These are phyloP conservation scores for Limonium bicolor DNA, from an alignment of 148 eudicot species.

Conservation along the genomic window DNA sequence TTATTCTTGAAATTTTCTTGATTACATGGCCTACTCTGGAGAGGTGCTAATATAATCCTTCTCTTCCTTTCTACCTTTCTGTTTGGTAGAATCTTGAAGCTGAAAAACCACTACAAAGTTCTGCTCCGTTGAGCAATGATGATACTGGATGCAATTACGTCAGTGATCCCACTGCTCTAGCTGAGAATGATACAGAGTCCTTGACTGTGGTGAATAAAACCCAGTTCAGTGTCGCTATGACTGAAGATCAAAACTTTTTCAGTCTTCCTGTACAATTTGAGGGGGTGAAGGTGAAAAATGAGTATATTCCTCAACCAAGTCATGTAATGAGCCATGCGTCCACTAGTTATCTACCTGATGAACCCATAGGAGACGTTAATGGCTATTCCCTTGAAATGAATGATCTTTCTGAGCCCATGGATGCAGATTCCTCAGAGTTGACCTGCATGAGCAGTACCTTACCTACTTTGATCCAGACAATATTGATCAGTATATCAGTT, in stretches of 20 bases:
- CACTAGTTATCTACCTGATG: constrained; percentile 37
- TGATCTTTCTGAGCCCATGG: constrained; percentile 35
- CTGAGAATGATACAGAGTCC: not conserved
- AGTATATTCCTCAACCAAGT: constrained; percentile 38
- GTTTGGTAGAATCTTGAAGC: too few species aligned
- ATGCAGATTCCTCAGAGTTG: constrained; percentile 26
- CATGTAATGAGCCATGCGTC: constrained; percentile 21
- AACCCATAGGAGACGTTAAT: constrained; percentile 21
- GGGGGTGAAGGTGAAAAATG: constrained; percentile 33
- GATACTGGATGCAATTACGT: too few species aligned
- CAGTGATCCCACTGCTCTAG: too few species aligned
- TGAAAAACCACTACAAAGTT: too few species aligned
- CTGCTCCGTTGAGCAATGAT: too few species aligned
- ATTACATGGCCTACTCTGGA: too few species aligned
- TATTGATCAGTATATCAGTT: constrained; percentile 19
- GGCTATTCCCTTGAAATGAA: constrained; percentile 43
- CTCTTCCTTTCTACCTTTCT: too few species aligned
- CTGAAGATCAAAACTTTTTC: constrained; percentile 19
- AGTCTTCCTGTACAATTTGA: constrained; percentile 22
- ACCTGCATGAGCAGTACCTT: constrained; percentile 36
- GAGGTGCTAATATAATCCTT: too few species aligned
- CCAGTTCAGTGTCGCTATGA: constrained; percentile 14
- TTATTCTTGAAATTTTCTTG: too few species aligned
- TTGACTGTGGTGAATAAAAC: constrained; percentile 15
- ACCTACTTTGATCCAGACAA: constrained; percentile 26